Percentiles rank a stretch among this genome's conserved stretches.
Evolutionary conservation across 768 basidiomycete species (phyloP).

Genomic region (Wakefieldia striispora): DNA sequence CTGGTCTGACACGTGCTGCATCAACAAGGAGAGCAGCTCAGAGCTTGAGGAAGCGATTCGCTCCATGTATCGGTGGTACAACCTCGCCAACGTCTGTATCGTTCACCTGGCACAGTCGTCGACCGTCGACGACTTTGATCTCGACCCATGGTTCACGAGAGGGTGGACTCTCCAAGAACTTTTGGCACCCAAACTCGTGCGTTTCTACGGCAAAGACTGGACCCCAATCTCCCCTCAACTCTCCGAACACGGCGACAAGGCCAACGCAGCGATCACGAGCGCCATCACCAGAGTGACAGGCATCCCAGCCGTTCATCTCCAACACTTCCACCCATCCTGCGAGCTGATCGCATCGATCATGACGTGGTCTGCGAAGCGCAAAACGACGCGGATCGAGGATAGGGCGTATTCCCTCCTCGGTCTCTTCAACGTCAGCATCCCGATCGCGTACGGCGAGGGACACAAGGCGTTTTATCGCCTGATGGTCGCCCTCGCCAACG

Average conservation of each 20-base stretch:
- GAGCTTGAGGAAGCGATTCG: slow-evolving; percentile 12
- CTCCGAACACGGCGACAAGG: slow-evolving; percentile 5
- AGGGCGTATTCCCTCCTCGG: slow-evolving; percentile 11
- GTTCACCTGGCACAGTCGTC: slow-evolving; percentile 11
- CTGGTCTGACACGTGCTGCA: slow-evolving; percentile 11
- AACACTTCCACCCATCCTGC: slow-evolving; percentile 1
- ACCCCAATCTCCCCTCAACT: slow-evolving; percentile 1
- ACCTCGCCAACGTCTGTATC: slow-evolving; percentile 16
- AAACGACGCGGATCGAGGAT: slow-evolving; percentile 9
- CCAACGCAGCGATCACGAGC: neutral
- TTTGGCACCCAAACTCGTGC: slow-evolving; percentile 4
- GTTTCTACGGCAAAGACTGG: slow-evolving; percentile 17
- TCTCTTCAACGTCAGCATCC: slow-evolving; percentile 9
- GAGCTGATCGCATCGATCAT: slow-evolving; percentile 7
- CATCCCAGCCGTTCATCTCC: neutral
- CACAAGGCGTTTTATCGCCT: slow-evolving; percentile 8
- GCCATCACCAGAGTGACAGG: slow-evolving; percentile 6
- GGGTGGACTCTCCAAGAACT: slow-evolving; percentile 18
- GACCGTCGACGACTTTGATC: slow-evolving; percentile 12
- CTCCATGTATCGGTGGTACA: slow-evolving; percentile 18
- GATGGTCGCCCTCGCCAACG: slow-evolving; percentile 11
- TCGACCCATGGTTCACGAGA: slow-evolving; percentile 14
- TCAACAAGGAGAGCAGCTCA: slow-evolving; percentile 5
- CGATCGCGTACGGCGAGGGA: slow-evolving; percentile 10
- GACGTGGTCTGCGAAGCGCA: slow-evolving; percentile 8